phyloP scores from a whole-genome alignment of 2,329 filamentous ascomycete genomes.

The Clonostachys byssicola region DNA sequence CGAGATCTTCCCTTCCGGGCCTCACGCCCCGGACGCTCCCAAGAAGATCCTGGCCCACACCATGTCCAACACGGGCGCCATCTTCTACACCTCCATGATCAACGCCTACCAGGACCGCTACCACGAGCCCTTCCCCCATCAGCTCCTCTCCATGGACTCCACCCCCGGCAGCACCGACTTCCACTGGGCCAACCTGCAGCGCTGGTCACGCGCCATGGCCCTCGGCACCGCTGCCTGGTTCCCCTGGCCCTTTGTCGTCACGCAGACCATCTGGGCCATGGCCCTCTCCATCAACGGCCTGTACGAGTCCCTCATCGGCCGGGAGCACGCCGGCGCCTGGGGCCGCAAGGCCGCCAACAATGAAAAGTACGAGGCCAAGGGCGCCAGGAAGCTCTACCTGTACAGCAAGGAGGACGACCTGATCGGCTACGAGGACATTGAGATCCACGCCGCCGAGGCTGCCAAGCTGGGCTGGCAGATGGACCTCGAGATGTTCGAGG shows the following conservation, averaged over 20 bases:
- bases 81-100: constrained; percentile 44
- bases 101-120: constrained; percentile 36
- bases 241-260: constrained; percentile 43
- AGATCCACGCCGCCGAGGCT: constrained; percentile 45
- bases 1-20: constrained; percentile 19
- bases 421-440: constrained; percentile 51
- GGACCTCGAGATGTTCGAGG: constrained; percentile 48
- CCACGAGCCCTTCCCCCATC: constrained; percentile 36
- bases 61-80: constrained; percentile 57
- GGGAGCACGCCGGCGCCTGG: constrained; percentile 33
- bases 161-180: constrained; percentile 44
- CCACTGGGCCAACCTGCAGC: constrained; percentile 32
- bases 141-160: constrained; percentile 45
- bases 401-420: constrained; percentile 56
- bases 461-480: constrained; percentile 42
- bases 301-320: constrained; percentile 26
- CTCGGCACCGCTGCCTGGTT: constrained; percentile 40
- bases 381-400: constrained; percentile 46
- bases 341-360: constrained; percentile 28
- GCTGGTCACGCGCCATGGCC: constrained; percentile 50
- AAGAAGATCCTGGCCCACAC: constrained; percentile 40
- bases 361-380: constrained; percentile 22
- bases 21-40: constrained; percentile 9
- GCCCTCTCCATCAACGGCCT: constrained; percentile 31
- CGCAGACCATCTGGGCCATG: constrained; percentile 38